Evolutionary conservation across 164 flowering plant genomes (phyloP).

Genomic region (Taxillus chinensis): DNA sequence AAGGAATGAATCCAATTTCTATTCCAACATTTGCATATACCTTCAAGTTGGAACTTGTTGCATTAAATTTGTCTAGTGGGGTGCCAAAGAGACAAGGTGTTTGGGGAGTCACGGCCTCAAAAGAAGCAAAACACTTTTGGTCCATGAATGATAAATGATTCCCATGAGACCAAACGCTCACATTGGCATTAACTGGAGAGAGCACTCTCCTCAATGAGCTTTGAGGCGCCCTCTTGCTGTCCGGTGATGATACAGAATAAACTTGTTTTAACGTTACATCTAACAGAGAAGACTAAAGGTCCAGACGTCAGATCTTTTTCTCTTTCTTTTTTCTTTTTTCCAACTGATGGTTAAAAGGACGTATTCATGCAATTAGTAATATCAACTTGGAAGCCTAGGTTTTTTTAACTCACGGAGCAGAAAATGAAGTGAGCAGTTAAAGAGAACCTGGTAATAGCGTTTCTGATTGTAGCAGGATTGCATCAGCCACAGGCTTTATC

Average conservation of each 20-base stretch:
- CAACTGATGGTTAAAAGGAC: too few relatives aligned
- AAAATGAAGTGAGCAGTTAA: too few relatives aligned
- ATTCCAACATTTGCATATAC: conserved; percentile 15
- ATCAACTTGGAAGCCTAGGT: too few relatives aligned
- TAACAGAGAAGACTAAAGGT: too few relatives aligned
- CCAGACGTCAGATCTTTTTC: too few relatives aligned
- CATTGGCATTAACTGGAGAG: conserved; percentile 50
- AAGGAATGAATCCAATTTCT: background rate
- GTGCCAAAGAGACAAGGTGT: conserved; percentile 25
- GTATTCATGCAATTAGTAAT: too few relatives aligned
- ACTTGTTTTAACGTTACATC: too few relatives aligned
- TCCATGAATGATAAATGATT: conserved; percentile 20
- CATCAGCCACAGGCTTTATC: conserved; percentile 2
- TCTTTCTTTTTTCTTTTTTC: too few relatives aligned
- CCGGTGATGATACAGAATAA: too few relatives aligned
- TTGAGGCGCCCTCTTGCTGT: conserved; percentile 5
- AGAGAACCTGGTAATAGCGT: conserved; percentile 18
- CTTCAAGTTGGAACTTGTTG: conserved; percentile 54
- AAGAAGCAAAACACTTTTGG: conserved; percentile 11
- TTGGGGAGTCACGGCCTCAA: conserved; percentile 39
- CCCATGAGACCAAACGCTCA: conserved; percentile 10
- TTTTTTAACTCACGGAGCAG: too few relatives aligned
- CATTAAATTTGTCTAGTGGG: conserved; percentile 55
- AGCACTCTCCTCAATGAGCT: conserved; percentile 52
- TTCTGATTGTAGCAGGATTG: conserved; percentile 6